Conservation (phyloP, 2,329 filamentous ascomycete species). For the Phaeosphaeria sp. region DNA sequence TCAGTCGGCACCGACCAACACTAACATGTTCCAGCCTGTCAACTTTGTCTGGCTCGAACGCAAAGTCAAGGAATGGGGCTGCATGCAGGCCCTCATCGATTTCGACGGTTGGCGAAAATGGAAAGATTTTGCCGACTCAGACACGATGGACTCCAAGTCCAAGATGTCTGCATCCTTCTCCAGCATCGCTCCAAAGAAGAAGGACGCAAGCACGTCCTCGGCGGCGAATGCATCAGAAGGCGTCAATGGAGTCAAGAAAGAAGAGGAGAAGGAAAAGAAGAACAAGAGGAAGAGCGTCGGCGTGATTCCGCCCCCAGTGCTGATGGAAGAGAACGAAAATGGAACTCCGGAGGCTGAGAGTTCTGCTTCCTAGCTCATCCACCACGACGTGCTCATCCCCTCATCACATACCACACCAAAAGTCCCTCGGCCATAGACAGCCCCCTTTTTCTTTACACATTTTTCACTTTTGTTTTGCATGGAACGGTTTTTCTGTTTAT, state of each 20-base stretch:
- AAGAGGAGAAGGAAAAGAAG: slow-evolving; percentile 40
- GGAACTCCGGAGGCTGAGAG: slow-evolving; percentile 29
- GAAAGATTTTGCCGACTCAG: slow-evolving; percentile 73
- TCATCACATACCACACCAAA: slow-evolving; percentile 9
- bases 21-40: slow-evolving; percentile 71
- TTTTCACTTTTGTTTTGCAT: slow-evolving; percentile 15
- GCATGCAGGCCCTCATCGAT: slow-evolving; percentile 98
- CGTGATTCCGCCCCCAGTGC: slow-evolving; percentile 31
- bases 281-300: slow-evolving; percentile 41
- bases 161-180: slow-evolving; percentile 43
- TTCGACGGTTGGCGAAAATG: slow-evolving; percentile 98
- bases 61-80: slow-evolving; percentile 99
- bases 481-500: slow-evolving; percentile 9
- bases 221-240: slow-evolving; percentile 21
- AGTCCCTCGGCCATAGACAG: slow-evolving; percentile 29
- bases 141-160: slow-evolving; percentile 42
- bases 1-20: neutral
- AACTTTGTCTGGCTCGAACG: slow-evolving; percentile 97
- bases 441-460: slow-evolving; percentile 13
- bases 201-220: slow-evolving; percentile 20
- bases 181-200: slow-evolving; percentile 34
- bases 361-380: neutral
- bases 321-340: slow-evolving; percentile 35
- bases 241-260: slow-evolving; percentile 31
- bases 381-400: neutral